phyloP scores from a whole-genome alignment of 441 rosid species.

The California macrophylla region DNA sequence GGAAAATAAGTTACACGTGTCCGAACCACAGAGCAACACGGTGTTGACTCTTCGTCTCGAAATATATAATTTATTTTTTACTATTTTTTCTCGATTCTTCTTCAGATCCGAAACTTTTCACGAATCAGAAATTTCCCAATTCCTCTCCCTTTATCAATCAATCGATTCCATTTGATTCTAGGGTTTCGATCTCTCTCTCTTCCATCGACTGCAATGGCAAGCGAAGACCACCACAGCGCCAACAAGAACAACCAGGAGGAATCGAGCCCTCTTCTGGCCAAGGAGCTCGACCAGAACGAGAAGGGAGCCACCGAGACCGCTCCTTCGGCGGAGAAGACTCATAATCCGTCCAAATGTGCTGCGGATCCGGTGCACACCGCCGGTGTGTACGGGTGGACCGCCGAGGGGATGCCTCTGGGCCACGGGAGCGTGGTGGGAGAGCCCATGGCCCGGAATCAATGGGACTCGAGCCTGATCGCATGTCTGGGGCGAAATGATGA shows the following conservation, averaged over 20 bases:
- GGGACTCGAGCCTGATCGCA: slow-evolving; percentile 65
- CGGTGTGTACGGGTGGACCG: slow-evolving; percentile 55
- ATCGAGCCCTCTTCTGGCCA: slow-evolving; percentile 63
- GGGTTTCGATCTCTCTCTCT: not conserved
- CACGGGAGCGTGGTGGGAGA: slow-evolving; percentile 75
- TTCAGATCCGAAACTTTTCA: not conserved
- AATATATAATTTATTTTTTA: no score
- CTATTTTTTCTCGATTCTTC: not conserved
- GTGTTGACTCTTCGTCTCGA: not conserved
- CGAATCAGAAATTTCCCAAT: not conserved
- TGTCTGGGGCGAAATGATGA: slow-evolving; percentile 85
- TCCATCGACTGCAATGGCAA: slow-evolving; percentile 28
- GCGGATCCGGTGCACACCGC: slow-evolving; percentile 9
- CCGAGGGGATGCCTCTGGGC: slow-evolving; percentile 64
- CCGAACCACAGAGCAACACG: not conserved
- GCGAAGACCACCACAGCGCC: slow-evolving; percentile 15
- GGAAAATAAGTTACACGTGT: no score
- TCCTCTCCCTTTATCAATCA: not conserved
- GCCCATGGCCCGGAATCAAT: slow-evolving; percentile 58
- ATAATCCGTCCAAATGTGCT: slow-evolving; percentile 10
- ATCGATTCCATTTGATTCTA: not conserved
- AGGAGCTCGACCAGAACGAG: slow-evolving; percentile 25
- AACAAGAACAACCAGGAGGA: slow-evolving; percentile 33
- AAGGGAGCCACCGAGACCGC: slow-evolving; percentile 22
- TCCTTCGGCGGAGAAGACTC: slow-evolving; percentile 14